These are phyloP conservation scores for Aspergillus heteromorphus DNA, from an alignment of 495 filamentous ascomycete species.

Conservation along the genomic window DNA sequence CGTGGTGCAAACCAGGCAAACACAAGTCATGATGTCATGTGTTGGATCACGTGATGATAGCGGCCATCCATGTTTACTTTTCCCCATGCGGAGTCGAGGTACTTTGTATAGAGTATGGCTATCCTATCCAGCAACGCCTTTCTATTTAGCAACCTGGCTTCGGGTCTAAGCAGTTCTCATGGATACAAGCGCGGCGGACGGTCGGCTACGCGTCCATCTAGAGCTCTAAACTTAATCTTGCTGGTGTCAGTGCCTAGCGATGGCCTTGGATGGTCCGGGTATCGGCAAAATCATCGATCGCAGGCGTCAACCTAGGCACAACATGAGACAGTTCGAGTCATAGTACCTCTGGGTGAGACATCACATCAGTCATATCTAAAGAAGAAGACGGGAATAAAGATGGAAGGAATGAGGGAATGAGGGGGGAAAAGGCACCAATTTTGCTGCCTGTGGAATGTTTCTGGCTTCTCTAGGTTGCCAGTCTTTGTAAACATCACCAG, in stretches of 20 bases:
- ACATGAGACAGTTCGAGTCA: too few relatives aligned
- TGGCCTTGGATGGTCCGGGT: background rate
- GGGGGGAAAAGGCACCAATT: background rate
- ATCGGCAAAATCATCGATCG: background rate
- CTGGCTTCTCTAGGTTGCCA: background rate
- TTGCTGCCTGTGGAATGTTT: background rate
- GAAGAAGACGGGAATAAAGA: too few relatives aligned
- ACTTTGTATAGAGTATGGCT: too few relatives aligned
- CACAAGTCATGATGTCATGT: constrained; percentile 1
- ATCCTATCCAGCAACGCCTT: too few relatives aligned
- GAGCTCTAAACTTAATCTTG: background rate
- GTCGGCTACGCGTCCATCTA: background rate
- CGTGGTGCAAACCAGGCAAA: constrained; percentile 3
- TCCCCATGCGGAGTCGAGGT: too few relatives aligned
- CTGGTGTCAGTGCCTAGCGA: background rate
- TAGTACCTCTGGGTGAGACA: background rate
- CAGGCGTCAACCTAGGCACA: background rate
- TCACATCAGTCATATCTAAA: background rate
- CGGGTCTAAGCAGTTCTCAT: background rate
- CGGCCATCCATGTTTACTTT: background rate
- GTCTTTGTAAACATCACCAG: background rate
- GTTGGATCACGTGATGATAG: background rate
- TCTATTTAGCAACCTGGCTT: too few relatives aligned
- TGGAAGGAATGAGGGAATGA: too few relatives aligned
- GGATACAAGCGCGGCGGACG: background rate